A percentile compares a stretch with the other conserved stretches of the same genome.
Conservation (phyloP, 257 asterid genomes). For the Plectranthus barbatus region DNA sequence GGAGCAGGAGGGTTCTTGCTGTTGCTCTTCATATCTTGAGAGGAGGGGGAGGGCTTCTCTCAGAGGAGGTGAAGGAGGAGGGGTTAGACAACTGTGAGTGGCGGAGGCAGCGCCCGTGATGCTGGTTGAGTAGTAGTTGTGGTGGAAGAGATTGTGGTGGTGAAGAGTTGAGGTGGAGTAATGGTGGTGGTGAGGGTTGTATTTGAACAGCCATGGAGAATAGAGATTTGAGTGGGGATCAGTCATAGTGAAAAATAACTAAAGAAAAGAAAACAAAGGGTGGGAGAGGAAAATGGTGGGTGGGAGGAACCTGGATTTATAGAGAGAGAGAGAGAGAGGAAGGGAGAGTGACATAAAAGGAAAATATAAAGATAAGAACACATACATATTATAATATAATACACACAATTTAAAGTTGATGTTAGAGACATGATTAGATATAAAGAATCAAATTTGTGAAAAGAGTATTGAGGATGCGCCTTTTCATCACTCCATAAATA, state of each 20-base stretch:
- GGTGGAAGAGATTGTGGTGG: slow-evolving; percentile 5
- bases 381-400: not conserved
- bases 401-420: slow-evolving; percentile 16
- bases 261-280: slow-evolving; percentile 10
- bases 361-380: not conserved
- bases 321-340: slow-evolving; percentile 30
- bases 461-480: slow-evolving; percentile 12
- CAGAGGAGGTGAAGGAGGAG: slow-evolving; percentile 52
- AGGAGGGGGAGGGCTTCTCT: slow-evolving; percentile 62
- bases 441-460: slow-evolving; percentile 17
- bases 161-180: slow-evolving; percentile 20
- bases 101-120: too few relatives aligned
- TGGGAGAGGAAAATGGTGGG: slow-evolving; percentile 22
- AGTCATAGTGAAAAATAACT: slow-evolving; percentile 35
- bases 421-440: slow-evolving; percentile 19
- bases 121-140: not conserved
- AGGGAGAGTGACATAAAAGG: not conserved
- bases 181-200: slow-evolving; percentile 26
- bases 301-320: slow-evolving; percentile 22
- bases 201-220: slow-evolving; percentile 39
- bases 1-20: slow-evolving; percentile 18
- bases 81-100: slow-evolving; percentile 8
- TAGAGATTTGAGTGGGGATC: slow-evolving; percentile 51
- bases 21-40: slow-evolving; percentile 16
- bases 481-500: slow-evolving; percentile 15